Percentiles rank a stretch among this genome's conserved stretches.
phyloP scores from a whole-genome alignment of 73 alveolate species.

The Effrenium voratum region DNA sequence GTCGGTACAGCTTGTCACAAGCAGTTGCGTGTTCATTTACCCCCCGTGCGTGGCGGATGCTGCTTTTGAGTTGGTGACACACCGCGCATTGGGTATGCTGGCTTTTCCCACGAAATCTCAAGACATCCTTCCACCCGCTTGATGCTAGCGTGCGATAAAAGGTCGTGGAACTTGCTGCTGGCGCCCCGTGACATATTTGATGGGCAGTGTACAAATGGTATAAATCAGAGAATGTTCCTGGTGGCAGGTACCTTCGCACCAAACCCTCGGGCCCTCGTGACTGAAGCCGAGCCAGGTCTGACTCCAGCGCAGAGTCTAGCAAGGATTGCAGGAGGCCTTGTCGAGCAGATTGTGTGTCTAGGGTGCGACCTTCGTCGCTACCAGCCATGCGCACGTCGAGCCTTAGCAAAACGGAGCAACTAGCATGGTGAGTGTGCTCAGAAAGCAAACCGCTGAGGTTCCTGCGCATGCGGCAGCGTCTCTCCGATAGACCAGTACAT shows the following conservation, averaged over 20 bases:
- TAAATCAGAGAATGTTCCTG: background rate
- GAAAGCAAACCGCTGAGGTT: no score
- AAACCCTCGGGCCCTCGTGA: background rate
- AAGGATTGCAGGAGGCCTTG: background rate
- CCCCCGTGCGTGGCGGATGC: background rate
- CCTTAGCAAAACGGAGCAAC: background rate
- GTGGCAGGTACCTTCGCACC: constrained; percentile 25
- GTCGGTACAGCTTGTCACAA: background rate
- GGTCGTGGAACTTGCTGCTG: background rate
- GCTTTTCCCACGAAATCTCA: background rate
- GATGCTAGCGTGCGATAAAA: background rate
- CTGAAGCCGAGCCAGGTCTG: background rate
- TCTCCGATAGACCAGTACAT: no score
- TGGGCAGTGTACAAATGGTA: background rate
- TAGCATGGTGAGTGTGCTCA: background rate
- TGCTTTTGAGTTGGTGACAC: background rate
- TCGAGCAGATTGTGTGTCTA: background rate
- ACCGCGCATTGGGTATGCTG: constrained; percentile 12
- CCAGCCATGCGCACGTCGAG: background rate
- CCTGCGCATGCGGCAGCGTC: no score
- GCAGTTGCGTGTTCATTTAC: background rate
- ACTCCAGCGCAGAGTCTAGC: background rate
- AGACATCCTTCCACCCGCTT: background rate
- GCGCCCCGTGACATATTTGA: background rate
- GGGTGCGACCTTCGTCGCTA: no score